These are phyloP conservation scores for Phytophthora fragariae DNA, from an alignment of 352 stramenopile species.

Conservation along the genomic window DNA sequence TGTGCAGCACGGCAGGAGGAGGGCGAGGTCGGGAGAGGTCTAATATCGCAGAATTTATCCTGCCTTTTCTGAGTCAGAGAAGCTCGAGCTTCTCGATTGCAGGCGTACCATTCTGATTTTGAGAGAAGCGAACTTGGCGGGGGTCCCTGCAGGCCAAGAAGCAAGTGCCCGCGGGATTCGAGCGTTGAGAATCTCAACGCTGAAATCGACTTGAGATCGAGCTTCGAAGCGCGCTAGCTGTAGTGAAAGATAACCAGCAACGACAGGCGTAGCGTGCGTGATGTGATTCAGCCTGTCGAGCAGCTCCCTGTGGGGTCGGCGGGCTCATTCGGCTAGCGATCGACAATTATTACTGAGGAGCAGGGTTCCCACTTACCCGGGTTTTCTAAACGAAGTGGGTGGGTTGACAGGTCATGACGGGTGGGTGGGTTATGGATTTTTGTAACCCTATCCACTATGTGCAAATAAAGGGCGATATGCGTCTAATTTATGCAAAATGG, in stretches of 20 bases:
- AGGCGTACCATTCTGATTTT: conserved; percentile 15
- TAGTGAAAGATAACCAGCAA: too few species aligned
- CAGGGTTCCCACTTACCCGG: too few species aligned
- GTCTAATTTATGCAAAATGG: too few species aligned
- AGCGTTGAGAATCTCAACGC: not conserved
- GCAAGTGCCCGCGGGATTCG: too few species aligned
- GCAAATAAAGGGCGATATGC: too few species aligned
- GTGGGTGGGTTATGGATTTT: too few species aligned
- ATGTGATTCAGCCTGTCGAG: conserved; percentile 1
- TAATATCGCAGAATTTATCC: conserved; percentile 5
- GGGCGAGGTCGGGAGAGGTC: not conserved
- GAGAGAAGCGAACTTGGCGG: not conserved
- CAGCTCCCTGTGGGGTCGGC: not conserved
- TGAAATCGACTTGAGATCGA: not conserved
- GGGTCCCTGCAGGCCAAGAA: too few species aligned
- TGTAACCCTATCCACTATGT: too few species aligned
- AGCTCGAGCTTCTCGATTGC: not conserved
- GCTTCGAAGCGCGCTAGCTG: not conserved
- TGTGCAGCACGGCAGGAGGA: not conserved
- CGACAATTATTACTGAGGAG: not conserved
- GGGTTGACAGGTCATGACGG: too few species aligned
- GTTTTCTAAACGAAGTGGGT: too few species aligned
- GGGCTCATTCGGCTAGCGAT: not conserved
- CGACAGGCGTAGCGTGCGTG: not conserved
- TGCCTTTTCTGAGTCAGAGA: conserved; percentile 27